Base-by-base conservation (phyloP, 306 rosid species). In the Vicia faba region DNA sequence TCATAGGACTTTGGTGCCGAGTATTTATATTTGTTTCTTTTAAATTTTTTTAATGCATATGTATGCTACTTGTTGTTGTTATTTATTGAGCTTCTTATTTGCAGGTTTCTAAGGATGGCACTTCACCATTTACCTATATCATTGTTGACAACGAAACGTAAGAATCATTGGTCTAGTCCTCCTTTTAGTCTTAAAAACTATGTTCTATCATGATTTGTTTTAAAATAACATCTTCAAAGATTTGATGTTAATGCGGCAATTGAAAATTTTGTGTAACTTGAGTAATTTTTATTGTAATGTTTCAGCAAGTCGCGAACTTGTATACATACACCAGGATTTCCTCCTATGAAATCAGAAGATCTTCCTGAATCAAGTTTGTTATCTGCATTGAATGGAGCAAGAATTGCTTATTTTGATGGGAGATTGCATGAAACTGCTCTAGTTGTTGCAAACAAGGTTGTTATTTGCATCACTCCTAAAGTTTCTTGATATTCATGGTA, bases 291-390 rank as follows among this genome's bases (percentile, higher is more conserved):
- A 56, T 39, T 54, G 28, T 25, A 66, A 44, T 23, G 58, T 75
- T 73, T 80, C 71, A 93, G 98, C 77, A 86, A 83, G 54, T 86
- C 96, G 51, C 97, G 98, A 3, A 93, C 98, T 57, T 89, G 98
- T 61, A 84, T 93, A 55, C 83, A 77, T 71, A 89, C 97, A 65
- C 83, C 95, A 3, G 98, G 97, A 71, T 84, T 76, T 86, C 97
- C 97, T 86, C 81, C 86, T 18, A 77, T 89, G 97, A 29, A 33
- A 59, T 91, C 91, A n/a, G 85, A 31, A 14, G 96, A 93, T 38
- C 87, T 93, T 75, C 59, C 91, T 0, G 70, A 33, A 60, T 76
- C 82, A 41, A 86, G 79, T 76, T 39, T 93, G 72, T 68, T 81
- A 43, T 82, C 96, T 73, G 87, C 88, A 12, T 20, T 89, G 80